Percentiles rank a stretch among this genome's conserved stretches.
These are phyloP conservation scores for Lablab purpureus DNA, from an alignment of 306 rosid species.

Conservation along the genomic window DNA sequence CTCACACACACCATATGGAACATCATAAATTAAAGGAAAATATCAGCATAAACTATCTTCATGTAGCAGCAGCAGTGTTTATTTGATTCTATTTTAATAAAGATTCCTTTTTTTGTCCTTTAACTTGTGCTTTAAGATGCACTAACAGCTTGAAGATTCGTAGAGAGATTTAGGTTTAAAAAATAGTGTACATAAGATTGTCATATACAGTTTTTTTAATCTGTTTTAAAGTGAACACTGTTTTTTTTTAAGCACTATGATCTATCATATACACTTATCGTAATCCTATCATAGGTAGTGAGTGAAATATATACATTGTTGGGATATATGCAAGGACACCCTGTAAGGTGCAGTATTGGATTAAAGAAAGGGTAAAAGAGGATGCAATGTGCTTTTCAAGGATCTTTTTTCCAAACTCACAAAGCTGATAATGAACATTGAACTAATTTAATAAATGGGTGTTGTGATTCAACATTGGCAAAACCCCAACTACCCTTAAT, in stretches of 20 bases:
- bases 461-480: too few species aligned
- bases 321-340: slow-evolving; percentile 26
- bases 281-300: too few species aligned
- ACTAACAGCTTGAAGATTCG: not conserved
- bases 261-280: not conserved
- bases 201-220: not conserved
- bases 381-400: not conserved
- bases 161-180: not conserved
- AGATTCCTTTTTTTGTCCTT: not conserved
- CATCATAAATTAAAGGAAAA: not conserved
- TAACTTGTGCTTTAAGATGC: slow-evolving; percentile 15
- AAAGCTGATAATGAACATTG: slow-evolving; percentile 2
- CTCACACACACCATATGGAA: not conserved
- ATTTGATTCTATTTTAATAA: not conserved
- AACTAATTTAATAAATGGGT: too few species aligned
- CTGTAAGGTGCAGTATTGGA: not conserved
- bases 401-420: slow-evolving; percentile 16
- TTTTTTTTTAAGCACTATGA: not conserved
- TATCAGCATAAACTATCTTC: not conserved
- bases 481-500: too few species aligned
- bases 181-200: not conserved
- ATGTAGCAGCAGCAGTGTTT: not conserved
- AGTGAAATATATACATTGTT: too few species aligned
- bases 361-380: not conserved
- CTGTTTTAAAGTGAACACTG: not conserved